Percentiles rank a stretch among this genome's conserved stretches.
Conservation (phyloP, 306 rosid species). For the Prosopis cineraria region DNA sequence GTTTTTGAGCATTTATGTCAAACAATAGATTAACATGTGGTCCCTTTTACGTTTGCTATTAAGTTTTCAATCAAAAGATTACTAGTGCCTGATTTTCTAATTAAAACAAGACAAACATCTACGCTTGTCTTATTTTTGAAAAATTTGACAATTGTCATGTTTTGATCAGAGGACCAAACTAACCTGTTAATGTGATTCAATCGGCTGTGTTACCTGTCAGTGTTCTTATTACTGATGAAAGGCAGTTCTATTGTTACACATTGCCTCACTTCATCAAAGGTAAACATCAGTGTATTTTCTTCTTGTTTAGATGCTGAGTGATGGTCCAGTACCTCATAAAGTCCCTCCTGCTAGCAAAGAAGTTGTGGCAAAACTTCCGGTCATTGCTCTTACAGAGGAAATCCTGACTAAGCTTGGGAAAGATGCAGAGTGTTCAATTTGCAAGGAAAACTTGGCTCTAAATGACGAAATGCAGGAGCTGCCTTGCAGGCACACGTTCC, state of each 20-base stretch:
- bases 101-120: neutral
- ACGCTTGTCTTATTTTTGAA: neutral
- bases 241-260: neutral
- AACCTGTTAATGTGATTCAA: slow-evolving; percentile 7
- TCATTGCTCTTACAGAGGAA: slow-evolving; percentile 74
- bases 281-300: neutral
- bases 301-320: slow-evolving; percentile 50
- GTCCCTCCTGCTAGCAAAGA: slow-evolving; percentile 97
- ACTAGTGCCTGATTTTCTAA: neutral
- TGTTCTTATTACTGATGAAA: neutral
- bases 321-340: slow-evolving; percentile 56
- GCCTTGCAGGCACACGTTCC: slow-evolving; percentile 98
- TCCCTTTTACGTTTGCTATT: neutral
- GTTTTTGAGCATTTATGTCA: neutral
- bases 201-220: neutral
- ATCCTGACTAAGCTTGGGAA: slow-evolving; percentile 63
- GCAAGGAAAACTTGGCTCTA: slow-evolving; percentile 75
- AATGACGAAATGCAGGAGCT: slow-evolving; percentile 90
- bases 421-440: slow-evolving; percentile 87
- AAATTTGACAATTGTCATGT: neutral
- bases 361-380: slow-evolving; percentile 86
- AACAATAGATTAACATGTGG: neutral
- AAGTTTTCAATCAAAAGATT: neutral
- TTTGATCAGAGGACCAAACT: neutral
- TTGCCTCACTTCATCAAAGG: slow-evolving; percentile 14